These are phyloP conservation scores for Kurtzmaniella quercitrusa DNA, from an alignment of 1,139 yeast genomes.

Conservation along the genomic window DNA sequence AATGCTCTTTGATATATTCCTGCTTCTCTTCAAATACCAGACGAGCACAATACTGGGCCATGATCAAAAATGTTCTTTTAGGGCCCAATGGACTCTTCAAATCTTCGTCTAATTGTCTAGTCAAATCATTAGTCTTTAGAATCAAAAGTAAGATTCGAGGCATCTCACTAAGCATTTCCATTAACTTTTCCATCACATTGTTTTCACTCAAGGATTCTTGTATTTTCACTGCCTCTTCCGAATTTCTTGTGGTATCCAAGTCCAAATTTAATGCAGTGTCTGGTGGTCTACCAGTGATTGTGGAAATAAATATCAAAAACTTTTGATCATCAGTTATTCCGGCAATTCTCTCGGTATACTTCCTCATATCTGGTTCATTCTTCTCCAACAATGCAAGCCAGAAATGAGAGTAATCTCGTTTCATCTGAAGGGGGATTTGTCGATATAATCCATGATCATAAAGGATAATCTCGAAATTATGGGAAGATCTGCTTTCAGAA, in stretches of 20 bases:
- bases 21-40: conserved; percentile 68
- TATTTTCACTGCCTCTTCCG: conserved; percentile 61
- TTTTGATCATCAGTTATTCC: conserved; percentile 70
- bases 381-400: conserved; percentile 87
- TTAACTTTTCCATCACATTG: conserved; percentile 67
- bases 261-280: conserved; percentile 42
- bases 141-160: conserved; percentile 85
- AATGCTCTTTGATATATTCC: conserved; percentile 32
- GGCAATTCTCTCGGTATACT: conserved; percentile 75
- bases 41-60: conserved; percentile 86
- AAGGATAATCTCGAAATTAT: conserved; percentile 84
- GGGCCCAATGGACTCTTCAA: conserved; percentile 82
- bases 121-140: conserved; percentile 89
- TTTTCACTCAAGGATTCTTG: conserved; percentile 54
- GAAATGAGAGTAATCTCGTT: conserved; percentile 81
- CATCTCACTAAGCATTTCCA: conserved; percentile 73
- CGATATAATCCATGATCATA: conserved; percentile 96
- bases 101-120: conserved; percentile 81
- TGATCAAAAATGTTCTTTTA: conserved; percentile 79
- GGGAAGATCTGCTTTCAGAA: conserved; percentile 34
- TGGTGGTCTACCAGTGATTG: conserved; percentile 81
- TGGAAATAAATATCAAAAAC: conserved; percentile 84
- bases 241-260: conserved; percentile 49
- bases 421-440: conserved; percentile 70
- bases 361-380: conserved; percentile 60